Conservation (phyloP, 164 flowering plant species). For the Dillenia suffruticosa region DNA sequence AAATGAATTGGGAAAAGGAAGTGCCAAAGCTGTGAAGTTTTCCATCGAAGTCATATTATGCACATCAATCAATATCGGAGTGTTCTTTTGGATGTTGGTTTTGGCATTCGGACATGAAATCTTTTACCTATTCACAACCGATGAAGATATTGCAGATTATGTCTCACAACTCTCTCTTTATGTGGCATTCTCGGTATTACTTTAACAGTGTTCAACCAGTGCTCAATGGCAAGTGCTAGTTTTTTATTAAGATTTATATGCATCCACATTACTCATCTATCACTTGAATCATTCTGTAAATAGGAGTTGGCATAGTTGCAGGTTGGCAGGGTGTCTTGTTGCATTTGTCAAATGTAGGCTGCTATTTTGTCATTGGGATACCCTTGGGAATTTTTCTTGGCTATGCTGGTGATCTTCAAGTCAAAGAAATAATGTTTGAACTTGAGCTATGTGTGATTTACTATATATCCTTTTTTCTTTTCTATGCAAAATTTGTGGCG, state of each 20-base stretch:
- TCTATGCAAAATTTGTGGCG: not conserved
- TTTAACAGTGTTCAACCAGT: slow-evolving; percentile 34
- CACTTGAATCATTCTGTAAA: slow-evolving; percentile 1
- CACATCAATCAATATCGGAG: slow-evolving; percentile 22
- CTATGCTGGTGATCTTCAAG: slow-evolving; percentile 18
- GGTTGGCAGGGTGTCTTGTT: slow-evolving; percentile 45
- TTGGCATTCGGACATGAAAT: slow-evolving; percentile 22
- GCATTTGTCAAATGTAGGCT: slow-evolving; percentile 39
- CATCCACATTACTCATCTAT: not conserved
- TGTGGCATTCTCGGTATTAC: slow-evolving; percentile 27
- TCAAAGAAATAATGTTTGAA: slow-evolving; percentile 17
- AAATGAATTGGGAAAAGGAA: slow-evolving; percentile 34
- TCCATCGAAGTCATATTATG: slow-evolving; percentile 23
- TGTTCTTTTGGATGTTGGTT: slow-evolving; percentile 15
- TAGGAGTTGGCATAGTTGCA: slow-evolving; percentile 62
- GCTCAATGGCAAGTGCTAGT: slow-evolving; percentile 22
- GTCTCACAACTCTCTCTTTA: slow-evolving; percentile 28
- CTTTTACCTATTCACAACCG: slow-evolving; percentile 26
- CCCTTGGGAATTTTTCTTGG: slow-evolving; percentile 44
- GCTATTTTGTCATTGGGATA: slow-evolving; percentile 38
- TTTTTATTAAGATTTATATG: not conserved
- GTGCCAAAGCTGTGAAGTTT: slow-evolving; percentile 27
- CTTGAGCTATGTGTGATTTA: not conserved
- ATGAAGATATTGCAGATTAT: slow-evolving; percentile 18
- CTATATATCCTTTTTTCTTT: not conserved